Percentiles rank a stretch among this genome's conserved stretches.
phyloP scores from a whole-genome alignment of 805 yeast species.

The Jamesozyma rosinii region DNA sequence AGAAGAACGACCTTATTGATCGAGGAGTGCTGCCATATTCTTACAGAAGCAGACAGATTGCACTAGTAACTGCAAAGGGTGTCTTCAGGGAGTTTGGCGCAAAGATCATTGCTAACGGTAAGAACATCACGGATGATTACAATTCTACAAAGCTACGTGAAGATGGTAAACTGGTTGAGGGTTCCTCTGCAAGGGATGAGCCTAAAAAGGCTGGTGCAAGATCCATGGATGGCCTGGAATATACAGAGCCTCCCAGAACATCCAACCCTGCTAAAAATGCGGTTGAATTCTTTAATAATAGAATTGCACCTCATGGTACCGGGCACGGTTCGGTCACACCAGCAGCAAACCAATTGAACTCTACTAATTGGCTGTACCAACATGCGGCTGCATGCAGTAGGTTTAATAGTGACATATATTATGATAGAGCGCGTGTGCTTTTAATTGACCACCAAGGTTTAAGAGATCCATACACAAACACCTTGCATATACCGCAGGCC shows the following conservation, averaged over 20 bases:
- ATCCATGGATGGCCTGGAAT: slow-evolving; percentile 1
- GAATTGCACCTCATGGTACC: slow-evolving; percentile 6
- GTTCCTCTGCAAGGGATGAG: slow-evolving; percentile 33
- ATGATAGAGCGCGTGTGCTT: slow-evolving; percentile 45
- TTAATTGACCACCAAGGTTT: slow-evolving; percentile 42
- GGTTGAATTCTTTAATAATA: slow-evolving; percentile 34
- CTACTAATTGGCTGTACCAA: slow-evolving; percentile 76
- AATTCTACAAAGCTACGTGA: slow-evolving; percentile 49
- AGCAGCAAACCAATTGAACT: slow-evolving; percentile 38
- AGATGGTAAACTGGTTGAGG: slow-evolving; percentile 56
- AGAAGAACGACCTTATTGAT: slow-evolving; percentile 73
- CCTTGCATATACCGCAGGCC: slow-evolving; percentile 56
- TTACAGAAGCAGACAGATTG: slow-evolving; percentile 82
- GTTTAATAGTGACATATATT: slow-evolving; percentile 54
- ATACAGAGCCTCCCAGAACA: not conserved
- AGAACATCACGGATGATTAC: slow-evolving; percentile 77
- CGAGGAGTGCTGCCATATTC: slow-evolving; percentile 79
- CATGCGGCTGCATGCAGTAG: slow-evolving; percentile 72
- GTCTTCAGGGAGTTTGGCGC: slow-evolving; percentile 90
- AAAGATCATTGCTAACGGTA: slow-evolving; percentile 68
- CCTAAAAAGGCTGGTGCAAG: not conserved
- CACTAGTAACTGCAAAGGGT: slow-evolving; percentile 83
- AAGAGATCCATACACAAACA: slow-evolving; percentile 80
- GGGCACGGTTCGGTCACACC: not conserved
- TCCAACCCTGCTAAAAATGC: slow-evolving; percentile 31